Conservation (phyloP, 805 yeast species). For the Barnettozyma californica region DNA sequence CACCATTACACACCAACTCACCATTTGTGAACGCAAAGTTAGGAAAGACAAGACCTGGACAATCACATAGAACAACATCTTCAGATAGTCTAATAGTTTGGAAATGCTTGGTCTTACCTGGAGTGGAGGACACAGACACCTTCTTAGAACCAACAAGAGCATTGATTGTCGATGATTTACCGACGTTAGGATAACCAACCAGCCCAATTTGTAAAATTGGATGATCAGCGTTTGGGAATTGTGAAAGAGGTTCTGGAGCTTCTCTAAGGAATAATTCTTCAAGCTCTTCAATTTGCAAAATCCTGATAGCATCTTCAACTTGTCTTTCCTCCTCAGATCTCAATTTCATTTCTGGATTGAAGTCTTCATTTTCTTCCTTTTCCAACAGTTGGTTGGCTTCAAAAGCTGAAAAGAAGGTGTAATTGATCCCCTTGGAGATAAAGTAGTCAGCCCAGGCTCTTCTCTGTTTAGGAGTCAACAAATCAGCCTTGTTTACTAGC, state of each 20-base stretch:
- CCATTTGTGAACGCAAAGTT: slow-evolving; percentile 95
- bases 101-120: slow-evolving; percentile 98
- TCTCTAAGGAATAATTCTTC: slow-evolving; percentile 71
- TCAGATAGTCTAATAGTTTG: slow-evolving; percentile 88
- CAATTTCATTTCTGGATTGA: slow-evolving; percentile 11
- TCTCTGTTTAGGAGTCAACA: slow-evolving; percentile 73
- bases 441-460: slow-evolving; percentile 85
- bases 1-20: slow-evolving; percentile 96
- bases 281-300: slow-evolving; percentile 77
- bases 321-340: slow-evolving; percentile 18
- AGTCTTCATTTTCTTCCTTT: slow-evolving; percentile 39
- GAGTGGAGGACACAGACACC: slow-evolving; percentile 97
- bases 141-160: slow-evolving; percentile 94
- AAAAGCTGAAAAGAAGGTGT: slow-evolving; percentile 89
- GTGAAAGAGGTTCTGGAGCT: slow-evolving; percentile 65
- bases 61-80: slow-evolving; percentile 85
- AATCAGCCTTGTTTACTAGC: slow-evolving; percentile 90
- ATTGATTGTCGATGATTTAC: slow-evolving; percentile 96
- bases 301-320: slow-evolving; percentile 49
- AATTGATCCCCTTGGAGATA: slow-evolving; percentile 59
- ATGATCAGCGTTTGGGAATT: slow-evolving; percentile 54
- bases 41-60: slow-evolving; percentile 99
- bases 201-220: slow-evolving; percentile 81
- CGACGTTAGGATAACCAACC: slow-evolving; percentile 96
- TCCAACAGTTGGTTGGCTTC: slow-evolving; percentile 74